Base-by-base conservation (phyloP, 768 basidiomycete species). In the Strobilomyces confusus region DNA sequence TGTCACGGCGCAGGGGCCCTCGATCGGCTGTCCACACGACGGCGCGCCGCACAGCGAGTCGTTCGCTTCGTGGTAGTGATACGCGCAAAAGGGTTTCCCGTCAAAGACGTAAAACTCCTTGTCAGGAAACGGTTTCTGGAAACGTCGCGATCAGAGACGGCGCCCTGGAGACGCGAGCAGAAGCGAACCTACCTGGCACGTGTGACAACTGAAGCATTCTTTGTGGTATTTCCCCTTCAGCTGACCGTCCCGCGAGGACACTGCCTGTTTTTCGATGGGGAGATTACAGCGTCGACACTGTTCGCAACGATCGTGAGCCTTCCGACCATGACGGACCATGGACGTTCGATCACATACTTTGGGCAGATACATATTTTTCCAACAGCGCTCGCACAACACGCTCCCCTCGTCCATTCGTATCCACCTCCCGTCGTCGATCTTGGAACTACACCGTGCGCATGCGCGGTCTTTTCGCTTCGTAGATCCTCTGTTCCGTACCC, bases 341-440 rank as follows among this genome's bases (percentile, higher is more conserved):
- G 23, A 42, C 29, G 9, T 29, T 29, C 9, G 15, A 47, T 44
- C 43, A 45, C 81, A 38, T 57, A 89, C 91, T 76, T 92, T 93
- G 56, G 94, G 94, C 57, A 97, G 71, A 74, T 95, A 97, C 86
- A 95, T 88, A 63, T 89, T 84, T 77, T 95, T 97, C 94, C 94
- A 97, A 69, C 94, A 95, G 62, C 71, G 72, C 65, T 94, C 95
- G 69, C 95, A 97, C 61, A 97, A 71, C 34, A 92, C 83, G 36
- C 72, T 81, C 52, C 81, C 86, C n/a, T 76, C 80, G 66, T 86
- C 92, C 71, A 83, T 84, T 64, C 76, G 78, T 55, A 91, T 87
- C 92, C 86, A 95, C 60, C 88, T 75, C 58, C 87, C 86, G 66
- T 92, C 87, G 34, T 87, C 84, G 51, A 95, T 86, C 57, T 61